Evolutionary conservation across 176 grass and related monocot genomes (phyloP).

Genomic region (Melocanna baccifera): DNA sequence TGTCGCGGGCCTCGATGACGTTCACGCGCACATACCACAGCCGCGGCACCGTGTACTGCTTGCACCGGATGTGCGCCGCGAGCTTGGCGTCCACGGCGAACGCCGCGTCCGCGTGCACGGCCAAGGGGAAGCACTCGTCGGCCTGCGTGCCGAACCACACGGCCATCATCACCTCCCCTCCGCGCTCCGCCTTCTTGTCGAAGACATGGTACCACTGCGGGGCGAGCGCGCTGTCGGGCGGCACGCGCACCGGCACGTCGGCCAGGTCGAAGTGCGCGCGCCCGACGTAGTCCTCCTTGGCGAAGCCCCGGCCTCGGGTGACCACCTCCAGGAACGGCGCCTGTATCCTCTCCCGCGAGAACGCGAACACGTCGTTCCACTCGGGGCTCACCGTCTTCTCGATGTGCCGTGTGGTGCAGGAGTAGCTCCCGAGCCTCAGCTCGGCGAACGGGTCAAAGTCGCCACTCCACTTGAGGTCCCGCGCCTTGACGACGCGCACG

Average conservation of each 20-base stretch:
- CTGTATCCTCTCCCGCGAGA: slow-evolving; percentile 50
- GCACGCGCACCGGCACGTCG: slow-evolving; percentile 39
- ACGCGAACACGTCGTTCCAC: slow-evolving; percentile 76
- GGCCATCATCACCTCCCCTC: slow-evolving; percentile 61
- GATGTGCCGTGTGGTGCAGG: slow-evolving; percentile 48
- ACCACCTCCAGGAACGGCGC: slow-evolving; percentile 37
- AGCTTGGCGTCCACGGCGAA: slow-evolving; percentile 43
- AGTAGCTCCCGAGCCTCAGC: slow-evolving; percentile 41
- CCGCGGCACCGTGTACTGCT: slow-evolving; percentile 62
- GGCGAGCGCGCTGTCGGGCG: slow-evolving; percentile 82
- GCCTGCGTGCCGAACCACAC: slow-evolving; percentile 76
- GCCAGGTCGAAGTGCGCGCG: slow-evolving; percentile 37
- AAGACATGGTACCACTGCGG: slow-evolving; percentile 84
- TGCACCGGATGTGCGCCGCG: slow-evolving; percentile 52
- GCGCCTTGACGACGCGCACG: slow-evolving; percentile 73
- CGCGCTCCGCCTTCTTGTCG: slow-evolving; percentile 23
- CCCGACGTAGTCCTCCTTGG: slow-evolving; percentile 51
- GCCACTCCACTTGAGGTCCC: slow-evolving; percentile 37
- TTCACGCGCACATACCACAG: slow-evolving; percentile 72
- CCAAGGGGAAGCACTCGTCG: slow-evolving; percentile 60
- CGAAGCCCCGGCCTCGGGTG: slow-evolving; percentile 41
- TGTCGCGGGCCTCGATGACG: slow-evolving; percentile 46
- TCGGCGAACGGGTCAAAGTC: slow-evolving; percentile 47
- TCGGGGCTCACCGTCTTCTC: slow-evolving; percentile 53
- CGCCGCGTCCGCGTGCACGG: slow-evolving; percentile 52